A percentile compares a stretch with the other conserved stretches of the same genome.
Evolutionary conservation across 768 basidiomycete genomes (phyloP).

Genomic region (Rhodosporidiobolus odoratus): DNA sequence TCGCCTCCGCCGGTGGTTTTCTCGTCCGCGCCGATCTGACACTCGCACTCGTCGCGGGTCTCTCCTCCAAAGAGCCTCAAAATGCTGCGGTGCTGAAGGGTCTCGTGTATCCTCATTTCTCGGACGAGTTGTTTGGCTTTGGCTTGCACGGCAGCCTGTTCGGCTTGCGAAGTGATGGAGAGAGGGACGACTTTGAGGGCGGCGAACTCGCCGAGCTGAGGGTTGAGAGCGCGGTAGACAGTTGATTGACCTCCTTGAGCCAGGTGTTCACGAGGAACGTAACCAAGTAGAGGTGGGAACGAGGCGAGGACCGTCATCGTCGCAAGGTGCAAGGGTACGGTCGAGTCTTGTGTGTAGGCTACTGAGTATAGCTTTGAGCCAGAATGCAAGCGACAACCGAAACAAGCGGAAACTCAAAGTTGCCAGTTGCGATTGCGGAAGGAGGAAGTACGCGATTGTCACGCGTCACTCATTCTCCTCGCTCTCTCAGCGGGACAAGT

Average conservation of each 20-base stretch:
- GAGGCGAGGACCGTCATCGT: neutral
- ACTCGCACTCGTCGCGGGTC: constrained; percentile 11
- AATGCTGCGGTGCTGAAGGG: constrained; percentile 70
- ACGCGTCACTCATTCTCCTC: too few species aligned
- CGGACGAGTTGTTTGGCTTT: constrained; percentile 79
- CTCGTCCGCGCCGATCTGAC: neutral
- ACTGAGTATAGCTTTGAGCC: too few species aligned
- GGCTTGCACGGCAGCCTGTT: neutral
- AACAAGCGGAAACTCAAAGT: too few species aligned
- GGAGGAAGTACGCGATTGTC: too few species aligned
- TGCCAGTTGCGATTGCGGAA: too few species aligned
- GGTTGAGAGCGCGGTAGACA: constrained; percentile 39
- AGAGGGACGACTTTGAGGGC: constrained; percentile 41
- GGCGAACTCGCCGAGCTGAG: constrained; percentile 10
- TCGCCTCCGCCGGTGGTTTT: neutral
- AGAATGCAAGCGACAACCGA: too few species aligned
- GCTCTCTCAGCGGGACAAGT: too few species aligned
- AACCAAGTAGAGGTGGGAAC: constrained; percentile 23
- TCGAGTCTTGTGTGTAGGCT: too few species aligned
- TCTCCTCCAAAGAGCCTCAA: constrained; percentile 67
- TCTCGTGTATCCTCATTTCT: constrained; percentile 82
- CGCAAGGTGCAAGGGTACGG: too few species aligned
- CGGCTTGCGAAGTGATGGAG: neutral
- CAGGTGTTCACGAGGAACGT: constrained; percentile 25
- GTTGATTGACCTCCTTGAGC: constrained; percentile 21